Evolutionary conservation across 768 basidiomycete genomes (phyloP).

Genomic region (Leccinum obscurum): DNA sequence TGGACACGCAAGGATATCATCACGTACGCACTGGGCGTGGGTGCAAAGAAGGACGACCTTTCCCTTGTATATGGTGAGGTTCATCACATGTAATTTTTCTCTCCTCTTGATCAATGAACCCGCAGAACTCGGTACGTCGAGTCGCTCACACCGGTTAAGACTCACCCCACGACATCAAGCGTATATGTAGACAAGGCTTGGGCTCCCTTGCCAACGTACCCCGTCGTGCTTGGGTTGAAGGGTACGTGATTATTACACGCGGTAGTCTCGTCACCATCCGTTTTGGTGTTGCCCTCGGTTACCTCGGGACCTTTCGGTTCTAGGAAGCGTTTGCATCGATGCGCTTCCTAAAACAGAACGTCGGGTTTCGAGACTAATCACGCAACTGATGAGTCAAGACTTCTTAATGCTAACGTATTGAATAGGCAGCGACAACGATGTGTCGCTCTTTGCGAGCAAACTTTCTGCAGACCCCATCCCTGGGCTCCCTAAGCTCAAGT

Average conservation of each 20-base stretch:
- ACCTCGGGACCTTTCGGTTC: too few species aligned
- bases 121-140: constrained; percentile 51
- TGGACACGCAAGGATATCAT: constrained; percentile 88
- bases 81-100: background rate
- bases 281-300: too few species aligned
- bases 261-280: too few species aligned
- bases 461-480: constrained; percentile 43
- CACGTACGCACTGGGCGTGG: constrained; percentile 77
- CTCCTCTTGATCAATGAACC: background rate
- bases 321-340: too few species aligned
- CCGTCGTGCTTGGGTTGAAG: constrained; percentile 76
- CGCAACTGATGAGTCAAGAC: background rate
- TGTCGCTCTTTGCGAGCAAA: constrained; percentile 65
- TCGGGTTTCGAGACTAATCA: too few species aligned
- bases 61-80: constrained; percentile 68
- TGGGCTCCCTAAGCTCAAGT: constrained; percentile 69
- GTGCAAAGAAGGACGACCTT: constrained; percentile 74
- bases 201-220: constrained; percentile 81
- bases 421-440: constrained; percentile 58
- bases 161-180: background rate
- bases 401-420: background rate
- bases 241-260: constrained; percentile 33
- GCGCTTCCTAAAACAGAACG: too few species aligned
- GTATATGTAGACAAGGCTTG: constrained; percentile 57
- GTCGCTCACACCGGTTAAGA: background rate